These are phyloP conservation scores for Brassica carinata DNA, from an alignment of 345 rosid species.

Conservation along the genomic window DNA sequence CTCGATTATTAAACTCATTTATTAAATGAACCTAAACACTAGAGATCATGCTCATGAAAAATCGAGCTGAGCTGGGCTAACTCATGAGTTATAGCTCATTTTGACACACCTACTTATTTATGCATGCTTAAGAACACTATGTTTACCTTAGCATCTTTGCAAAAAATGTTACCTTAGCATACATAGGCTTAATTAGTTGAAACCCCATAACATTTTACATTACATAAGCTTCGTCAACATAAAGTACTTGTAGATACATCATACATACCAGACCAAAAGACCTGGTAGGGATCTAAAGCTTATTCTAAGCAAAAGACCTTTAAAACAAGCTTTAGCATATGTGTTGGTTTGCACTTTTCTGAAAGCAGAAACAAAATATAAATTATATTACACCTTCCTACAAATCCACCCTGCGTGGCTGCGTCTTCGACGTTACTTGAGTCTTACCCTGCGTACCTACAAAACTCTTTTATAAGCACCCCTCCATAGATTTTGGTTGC, in stretches of 20 bases:
- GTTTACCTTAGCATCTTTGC: too few species aligned
- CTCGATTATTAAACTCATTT: too few species aligned
- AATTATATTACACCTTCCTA: conserved; percentile 15
- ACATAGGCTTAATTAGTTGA: too few species aligned
- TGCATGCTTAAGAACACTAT: too few species aligned
- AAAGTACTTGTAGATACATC: conserved; percentile 6
- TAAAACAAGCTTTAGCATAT: conserved; percentile 24
- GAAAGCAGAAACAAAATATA: not conserved
- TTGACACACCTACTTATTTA: too few species aligned
- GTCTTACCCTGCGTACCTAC: conserved; percentile 5
- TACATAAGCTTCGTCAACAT: conserved; percentile 24
- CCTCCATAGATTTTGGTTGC: conserved; percentile 34
- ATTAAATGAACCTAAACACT: too few species aligned
- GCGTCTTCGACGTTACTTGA: conserved; percentile 20
- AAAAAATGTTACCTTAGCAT: too few species aligned
- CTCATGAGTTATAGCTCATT: too few species aligned
- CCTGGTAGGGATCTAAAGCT: conserved; percentile 34
- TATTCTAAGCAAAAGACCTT: conserved; percentile 9
- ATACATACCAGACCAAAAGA: conserved; percentile 32
- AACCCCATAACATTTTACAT: conserved; percentile 2
- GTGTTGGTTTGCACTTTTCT: conserved; percentile 31
- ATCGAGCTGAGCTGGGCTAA: too few species aligned
- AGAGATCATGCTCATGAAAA: too few species aligned
- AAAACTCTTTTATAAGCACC: conserved; percentile 35
- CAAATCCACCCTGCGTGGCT: conserved; percentile 10